Conservation (phyloP, 2,329 filamentous ascomycete genomes). For the Albophoma yamanashiensis region DNA sequence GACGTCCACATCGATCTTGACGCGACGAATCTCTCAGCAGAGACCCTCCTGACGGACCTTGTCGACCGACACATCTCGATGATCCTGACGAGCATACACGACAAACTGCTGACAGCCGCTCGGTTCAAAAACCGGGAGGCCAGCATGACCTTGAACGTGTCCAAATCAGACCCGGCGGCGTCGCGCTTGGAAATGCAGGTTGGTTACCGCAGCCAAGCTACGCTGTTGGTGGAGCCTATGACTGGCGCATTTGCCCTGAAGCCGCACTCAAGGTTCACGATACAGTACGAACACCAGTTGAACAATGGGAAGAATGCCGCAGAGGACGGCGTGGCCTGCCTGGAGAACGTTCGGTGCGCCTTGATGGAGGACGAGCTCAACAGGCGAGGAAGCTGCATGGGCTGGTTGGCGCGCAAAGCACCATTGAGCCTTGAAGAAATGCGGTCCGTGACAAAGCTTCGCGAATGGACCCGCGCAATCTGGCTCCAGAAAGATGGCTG, state of each 20-base stretch:
- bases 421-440: slow-evolving; percentile 43
- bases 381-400: slow-evolving; percentile 47
- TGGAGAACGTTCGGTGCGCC: slow-evolving; percentile 54
- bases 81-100: slow-evolving; percentile 57
- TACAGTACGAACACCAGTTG: slow-evolving; percentile 51
- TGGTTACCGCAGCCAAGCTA: slow-evolving; percentile 48
- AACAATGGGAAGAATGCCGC: slow-evolving; percentile 48
- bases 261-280: slow-evolving; percentile 47
- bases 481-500: slow-evolving; percentile 67
- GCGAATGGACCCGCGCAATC: slow-evolving; percentile 50
- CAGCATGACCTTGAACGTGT: slow-evolving; percentile 45
- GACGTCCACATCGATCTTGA: slow-evolving; percentile 60
- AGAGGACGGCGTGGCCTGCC: slow-evolving; percentile 42
- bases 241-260: slow-evolving; percentile 67
- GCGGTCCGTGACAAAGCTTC: slow-evolving; percentile 50
- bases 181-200: slow-evolving; percentile 62
- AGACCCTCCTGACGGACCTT: slow-evolving; percentile 60
- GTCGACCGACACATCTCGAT: slow-evolving; percentile 66
- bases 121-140: slow-evolving; percentile 53
- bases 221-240: slow-evolving; percentile 61
- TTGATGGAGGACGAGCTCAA: slow-evolving; percentile 51
- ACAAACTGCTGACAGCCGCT: slow-evolving; percentile 45
- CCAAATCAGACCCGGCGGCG: slow-evolving; percentile 50
- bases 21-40: slow-evolving; percentile 56
- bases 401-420: slow-evolving; percentile 47